phyloP scores from a whole-genome alignment of 225 moss, liverwort and hornwort genomes.

The Rhytidiadelphus loreus region DNA sequence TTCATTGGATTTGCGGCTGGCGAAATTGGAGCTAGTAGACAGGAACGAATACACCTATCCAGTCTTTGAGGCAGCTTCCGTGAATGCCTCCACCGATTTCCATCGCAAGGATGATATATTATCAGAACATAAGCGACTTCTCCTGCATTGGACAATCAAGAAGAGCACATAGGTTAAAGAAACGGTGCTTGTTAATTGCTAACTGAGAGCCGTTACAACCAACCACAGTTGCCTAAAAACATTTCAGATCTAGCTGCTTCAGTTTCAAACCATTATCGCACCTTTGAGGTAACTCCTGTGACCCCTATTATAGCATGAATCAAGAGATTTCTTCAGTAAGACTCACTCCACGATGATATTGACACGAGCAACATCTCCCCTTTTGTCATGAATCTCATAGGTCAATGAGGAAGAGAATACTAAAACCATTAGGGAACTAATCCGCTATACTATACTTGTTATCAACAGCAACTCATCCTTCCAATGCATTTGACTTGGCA shows the following conservation, averaged over 20 bases:
- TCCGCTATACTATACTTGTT: no score
- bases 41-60: not conserved
- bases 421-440: not conserved
- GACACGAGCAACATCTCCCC: not conserved
- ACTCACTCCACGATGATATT: not conserved
- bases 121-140: conserved; percentile 10
- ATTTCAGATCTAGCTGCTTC: not conserved
- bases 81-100: conserved; percentile 10
- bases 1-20: not conserved
- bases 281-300: not conserved
- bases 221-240: not conserved
- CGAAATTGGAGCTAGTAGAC: not conserved
- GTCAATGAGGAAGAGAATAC: not conserved
- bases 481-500: not conserved
- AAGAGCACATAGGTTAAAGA: not conserved
- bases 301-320: no score
- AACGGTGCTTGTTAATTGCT: not conserved
- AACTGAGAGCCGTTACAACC: not conserved
- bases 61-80: not conserved
- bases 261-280: not conserved
- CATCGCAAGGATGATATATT: not conserved
- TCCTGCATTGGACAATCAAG: conserved; percentile 12
- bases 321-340: not conserved
- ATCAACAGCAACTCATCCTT: not conserved
- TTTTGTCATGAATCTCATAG: not conserved